Percentiles rank a stretch among this genome's conserved stretches.
phyloP scores from a whole-genome alignment of 2,329 filamentous ascomycete genomes.

The Pseudocercospora fuligena region DNA sequence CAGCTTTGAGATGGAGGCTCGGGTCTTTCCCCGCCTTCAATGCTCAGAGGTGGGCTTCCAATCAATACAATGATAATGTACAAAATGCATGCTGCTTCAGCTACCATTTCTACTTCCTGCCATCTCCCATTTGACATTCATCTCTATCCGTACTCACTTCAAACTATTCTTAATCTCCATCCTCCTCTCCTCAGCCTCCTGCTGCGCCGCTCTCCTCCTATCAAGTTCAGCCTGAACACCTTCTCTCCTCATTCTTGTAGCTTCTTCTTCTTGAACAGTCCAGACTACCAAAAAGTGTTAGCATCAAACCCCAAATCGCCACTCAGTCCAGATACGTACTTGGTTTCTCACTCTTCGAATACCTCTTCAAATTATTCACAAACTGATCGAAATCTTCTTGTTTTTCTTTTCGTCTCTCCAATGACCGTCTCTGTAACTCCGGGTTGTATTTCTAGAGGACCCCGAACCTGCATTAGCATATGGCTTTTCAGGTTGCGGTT shows the following conservation, averaged over 20 bases:
- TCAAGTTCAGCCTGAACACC: constrained; percentile 37
- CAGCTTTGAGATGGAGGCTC: no score
- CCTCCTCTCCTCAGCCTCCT: constrained; percentile 37
- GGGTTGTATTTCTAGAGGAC: constrained; percentile 76
- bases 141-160: no score
- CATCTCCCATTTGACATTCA: no score
- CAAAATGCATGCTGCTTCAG: background rate
- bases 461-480: background rate
- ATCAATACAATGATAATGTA: background rate
- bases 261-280: constrained; percentile 43
- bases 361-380: constrained; percentile 80
- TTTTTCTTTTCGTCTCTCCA: constrained; percentile 76
- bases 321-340: constrained; percentile 63
- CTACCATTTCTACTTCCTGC: no score
- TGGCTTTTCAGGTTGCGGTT: background rate
- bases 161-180: constrained; percentile 42
- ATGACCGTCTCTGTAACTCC: constrained; percentile 83
- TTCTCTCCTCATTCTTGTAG: constrained; percentile 30
- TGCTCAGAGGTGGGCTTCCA: background rate
- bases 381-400: constrained; percentile 91
- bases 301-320: no score
- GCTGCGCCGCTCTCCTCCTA: constrained; percentile 36
- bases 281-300: constrained; percentile 36
- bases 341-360: constrained; percentile 87
- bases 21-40: background rate